Conservation (phyloP, 75 land plant genomes). For the Gnetum montanum region DNA sequence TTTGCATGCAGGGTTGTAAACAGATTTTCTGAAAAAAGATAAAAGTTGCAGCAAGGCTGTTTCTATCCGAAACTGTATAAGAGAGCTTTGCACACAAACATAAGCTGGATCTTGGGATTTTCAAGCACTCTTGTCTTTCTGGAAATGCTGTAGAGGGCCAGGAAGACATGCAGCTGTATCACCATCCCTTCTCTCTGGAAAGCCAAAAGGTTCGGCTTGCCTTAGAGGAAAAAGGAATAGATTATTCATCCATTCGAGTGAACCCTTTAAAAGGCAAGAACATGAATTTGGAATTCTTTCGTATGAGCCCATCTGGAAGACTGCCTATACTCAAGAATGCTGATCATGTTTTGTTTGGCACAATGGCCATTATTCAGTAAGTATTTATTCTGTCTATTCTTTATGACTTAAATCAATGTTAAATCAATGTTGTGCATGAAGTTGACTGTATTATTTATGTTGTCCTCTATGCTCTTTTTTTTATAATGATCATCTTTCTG, state of each 20-base stretch:
- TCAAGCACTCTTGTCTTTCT: too few relatives aligned
- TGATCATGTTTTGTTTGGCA: constrained; percentile 37
- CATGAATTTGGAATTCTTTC: constrained; percentile 72
- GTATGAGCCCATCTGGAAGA: constrained; percentile 66
- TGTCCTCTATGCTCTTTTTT: too few relatives aligned
- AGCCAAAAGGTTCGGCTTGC: constrained; percentile 91
- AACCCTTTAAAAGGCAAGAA: constrained; percentile 92
- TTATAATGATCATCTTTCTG: too few relatives aligned
- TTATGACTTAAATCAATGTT: neutral
- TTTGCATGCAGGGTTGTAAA: too few relatives aligned
- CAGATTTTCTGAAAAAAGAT: too few relatives aligned
- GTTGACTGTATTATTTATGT: too few relatives aligned
- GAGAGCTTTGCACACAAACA: too few relatives aligned
- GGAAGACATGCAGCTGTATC: constrained; percentile 78
- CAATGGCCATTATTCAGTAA: constrained; percentile 78
- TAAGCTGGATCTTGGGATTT: too few relatives aligned
- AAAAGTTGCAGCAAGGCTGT: too few relatives aligned
- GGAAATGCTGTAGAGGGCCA: constrained; percentile 6
- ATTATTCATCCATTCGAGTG: constrained; percentile 71
- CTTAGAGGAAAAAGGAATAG: constrained; percentile 79
- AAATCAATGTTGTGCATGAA: too few relatives aligned
- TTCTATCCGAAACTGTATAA: too few relatives aligned
- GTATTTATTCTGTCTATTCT: constrained; percentile 4
- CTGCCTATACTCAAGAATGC: constrained; percentile 87
- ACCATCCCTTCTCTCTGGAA: constrained; percentile 83